Base-by-base conservation (phyloP, 805 yeast species). In the Saturnispora sekii region DNA sequence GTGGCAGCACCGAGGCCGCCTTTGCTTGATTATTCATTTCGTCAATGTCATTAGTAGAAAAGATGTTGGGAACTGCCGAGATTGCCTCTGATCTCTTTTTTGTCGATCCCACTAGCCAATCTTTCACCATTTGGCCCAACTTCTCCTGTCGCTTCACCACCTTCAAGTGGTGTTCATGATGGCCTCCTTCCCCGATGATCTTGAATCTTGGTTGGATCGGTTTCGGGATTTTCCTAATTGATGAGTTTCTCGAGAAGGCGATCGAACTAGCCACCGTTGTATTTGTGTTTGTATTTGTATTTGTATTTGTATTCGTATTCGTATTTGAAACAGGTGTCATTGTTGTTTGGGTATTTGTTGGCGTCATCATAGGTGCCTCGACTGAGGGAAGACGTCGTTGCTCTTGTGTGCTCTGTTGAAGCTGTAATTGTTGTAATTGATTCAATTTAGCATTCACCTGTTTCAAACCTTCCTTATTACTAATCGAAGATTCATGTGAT, bases 141-240 rank as follows among this genome's bases (percentile, higher is more conserved):
- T 83, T 84, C 56, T 84, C 94, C 60, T 84, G 90, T 53, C 94
- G 69, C 59, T 79, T 81, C 7, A 90, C 80, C 37, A 81, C 79
- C 48, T 77, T 73, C 48, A 90, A 68, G 58, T 77, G 78, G 62
- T 90, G 98, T 55, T 76, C 85, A 62, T 90, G 98, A 10, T 65
- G 51, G 4, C 95, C 94, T 52, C 81, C 81, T 7, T 42, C 45
- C 4, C 37, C 38, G 12, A 35, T 17, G 6, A 42, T 42, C 15
- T 32, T 42, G 14, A 42, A 42, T 30, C 45, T 14, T 16, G 43
- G 43, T 10, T 34, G 43, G 2, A 34, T 28, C 14, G 34, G 34
- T 32, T 32, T 32, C n/a, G 17, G 21, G 7, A 29, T 14, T 35
- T 41, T 41, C 18, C 44, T 29, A 9, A 41, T 35, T 14, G 39